Evolutionary conservation across 768 basidiomycete genomes (phyloP).

Genomic region (Trametopsis cervina): DNA sequence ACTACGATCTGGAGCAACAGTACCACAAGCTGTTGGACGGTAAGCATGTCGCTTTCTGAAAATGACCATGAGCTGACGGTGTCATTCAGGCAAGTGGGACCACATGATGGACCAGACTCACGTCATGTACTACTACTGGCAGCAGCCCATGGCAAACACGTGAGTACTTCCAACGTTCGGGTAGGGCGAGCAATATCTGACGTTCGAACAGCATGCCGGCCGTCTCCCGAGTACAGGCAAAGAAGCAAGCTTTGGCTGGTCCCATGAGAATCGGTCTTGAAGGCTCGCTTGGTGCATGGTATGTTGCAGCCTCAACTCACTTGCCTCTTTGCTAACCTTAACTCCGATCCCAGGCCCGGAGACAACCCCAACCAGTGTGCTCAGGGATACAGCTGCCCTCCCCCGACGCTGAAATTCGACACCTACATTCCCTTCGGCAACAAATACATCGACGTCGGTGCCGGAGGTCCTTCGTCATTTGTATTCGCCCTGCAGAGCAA

Average conservation of each 20-base stretch:
- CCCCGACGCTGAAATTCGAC: conserved; percentile 46
- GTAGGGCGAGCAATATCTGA: not conserved
- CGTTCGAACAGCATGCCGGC: conserved; percentile 39
- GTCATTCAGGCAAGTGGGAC: conserved; percentile 14
- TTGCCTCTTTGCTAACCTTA: not conserved
- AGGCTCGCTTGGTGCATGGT: conserved; percentile 56
- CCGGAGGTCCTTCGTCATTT: conserved; percentile 53
- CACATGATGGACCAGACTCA: conserved; percentile 72
- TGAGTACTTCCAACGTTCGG: conserved; percentile 19
- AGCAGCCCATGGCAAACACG: conserved; percentile 63
- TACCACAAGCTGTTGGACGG: conserved; percentile 56
- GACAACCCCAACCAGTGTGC: conserved; percentile 58
- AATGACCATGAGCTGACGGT: not conserved
- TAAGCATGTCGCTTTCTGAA: conserved; percentile 16
- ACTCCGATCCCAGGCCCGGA: conserved; percentile 42
- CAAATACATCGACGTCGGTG: conserved; percentile 54
- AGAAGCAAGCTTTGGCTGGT: conserved; percentile 53
- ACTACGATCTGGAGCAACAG: conserved; percentile 51
- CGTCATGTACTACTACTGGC: conserved; percentile 63
- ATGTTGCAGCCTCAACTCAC: conserved; percentile 8
- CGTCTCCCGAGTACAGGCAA: conserved; percentile 43
- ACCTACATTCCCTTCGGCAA: conserved; percentile 47
- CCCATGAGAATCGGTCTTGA: conserved; percentile 59
- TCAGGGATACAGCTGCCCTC: conserved; percentile 37
- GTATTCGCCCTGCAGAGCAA: conserved; percentile 44